A percentile compares a stretch with the other conserved stretches of the same genome.
Conservation (phyloP, 495 filamentous ascomycete species). For the Entonaema liquescens region DNA sequence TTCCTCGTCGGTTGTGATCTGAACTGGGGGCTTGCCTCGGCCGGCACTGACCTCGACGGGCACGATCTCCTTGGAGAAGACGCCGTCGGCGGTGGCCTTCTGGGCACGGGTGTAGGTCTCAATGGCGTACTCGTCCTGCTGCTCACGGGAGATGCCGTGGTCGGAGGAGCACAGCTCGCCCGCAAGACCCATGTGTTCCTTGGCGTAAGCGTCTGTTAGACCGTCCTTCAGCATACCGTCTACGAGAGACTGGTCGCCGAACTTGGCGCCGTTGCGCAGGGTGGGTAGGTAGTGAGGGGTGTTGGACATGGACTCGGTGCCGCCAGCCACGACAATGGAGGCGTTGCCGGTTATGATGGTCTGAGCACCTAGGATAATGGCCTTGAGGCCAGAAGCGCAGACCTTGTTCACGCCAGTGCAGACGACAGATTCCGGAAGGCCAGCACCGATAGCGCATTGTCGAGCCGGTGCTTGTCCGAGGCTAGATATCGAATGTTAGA, state of each 20-base stretch:
- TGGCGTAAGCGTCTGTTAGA: slow-evolving; percentile 86
- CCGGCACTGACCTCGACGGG: slow-evolving; percentile 88
- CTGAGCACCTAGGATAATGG: slow-evolving; percentile 92
- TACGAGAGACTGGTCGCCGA: slow-evolving; percentile 83
- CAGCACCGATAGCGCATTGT: slow-evolving; percentile 89
- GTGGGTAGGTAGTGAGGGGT: slow-evolving; percentile 93
- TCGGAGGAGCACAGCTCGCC: slow-evolving; percentile 92
- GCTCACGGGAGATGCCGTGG: slow-evolving; percentile 78
- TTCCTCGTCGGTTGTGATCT: slow-evolving; percentile 89
- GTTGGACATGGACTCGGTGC: slow-evolving; percentile 98
- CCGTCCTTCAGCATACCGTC: slow-evolving; percentile 94
- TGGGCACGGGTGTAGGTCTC: slow-evolving; percentile 90
- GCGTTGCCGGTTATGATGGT: slow-evolving; percentile 96
- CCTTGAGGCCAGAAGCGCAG: slow-evolving; percentile 92
- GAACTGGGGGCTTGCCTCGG: slow-evolving; percentile 86
- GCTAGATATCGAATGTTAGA: slow-evolving; percentile 57
- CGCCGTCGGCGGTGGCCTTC: slow-evolving; percentile 77
- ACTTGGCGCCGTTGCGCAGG: slow-evolving; percentile 85
- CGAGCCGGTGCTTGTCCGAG: slow-evolving; percentile 96
- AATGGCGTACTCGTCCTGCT: slow-evolving; percentile 94
- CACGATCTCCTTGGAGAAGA: slow-evolving; percentile 85
- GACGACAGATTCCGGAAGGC: slow-evolving; percentile 78
- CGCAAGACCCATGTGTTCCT: slow-evolving; percentile 92
- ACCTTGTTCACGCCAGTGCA: slow-evolving; percentile 98
- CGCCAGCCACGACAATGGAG: slow-evolving; percentile 88